Evolutionary conservation across 306 rosid species (phyloP), one percentile per base, ranked within the genome.

Genomic region (Leucaena leucocephala): DNA sequence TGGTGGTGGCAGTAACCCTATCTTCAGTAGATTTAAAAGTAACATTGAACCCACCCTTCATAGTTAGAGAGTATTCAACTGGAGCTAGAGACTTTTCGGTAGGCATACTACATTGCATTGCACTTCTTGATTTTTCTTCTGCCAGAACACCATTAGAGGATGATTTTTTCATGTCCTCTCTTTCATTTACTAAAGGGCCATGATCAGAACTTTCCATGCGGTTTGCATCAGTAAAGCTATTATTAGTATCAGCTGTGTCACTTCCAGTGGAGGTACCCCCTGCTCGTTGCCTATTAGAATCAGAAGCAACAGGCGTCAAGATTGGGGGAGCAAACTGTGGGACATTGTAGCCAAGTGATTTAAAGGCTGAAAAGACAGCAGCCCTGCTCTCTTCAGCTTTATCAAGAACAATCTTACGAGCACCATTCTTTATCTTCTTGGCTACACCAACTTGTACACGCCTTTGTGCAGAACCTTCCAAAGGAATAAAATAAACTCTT

Each of bases 351-450:
- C 98, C 98, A 19, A 95, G 97, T 78, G 98, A 90, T 87, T 90
- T 95, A 66, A 91, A 91, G 62, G 96, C 96, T 21, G 91, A 81
- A 78, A 92, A 92, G 82, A 97, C 98, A 81, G 92, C 96, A 83
- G 77, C 62, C 90, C 97, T 92, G 35, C 97, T 98, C 87, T 95
- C 98, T 84, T 95, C 98, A 71, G 98, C 98, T 86, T 92, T 91
- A 81, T 91, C 98, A 45, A 95, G 88, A 83, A 92, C 97, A 63
- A 95, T 85, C 90, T 89, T 95, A 76, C 97, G 92, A 74, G 98
- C 98, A 82, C 97, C 97, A 50, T 91, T 89, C 90, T 95, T 95
- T 75, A 95, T 95, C 91, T 95, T 95, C 91, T 87, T 92, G 57
- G 98, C 98, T 58, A 88, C 87, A 81, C 98, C 94, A 72, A 90